Percentiles rank a stretch among this genome's conserved stretches.
phyloP scores from a whole-genome alignment of 106 monocot genomes.

The Iris macrosiphon region DNA sequence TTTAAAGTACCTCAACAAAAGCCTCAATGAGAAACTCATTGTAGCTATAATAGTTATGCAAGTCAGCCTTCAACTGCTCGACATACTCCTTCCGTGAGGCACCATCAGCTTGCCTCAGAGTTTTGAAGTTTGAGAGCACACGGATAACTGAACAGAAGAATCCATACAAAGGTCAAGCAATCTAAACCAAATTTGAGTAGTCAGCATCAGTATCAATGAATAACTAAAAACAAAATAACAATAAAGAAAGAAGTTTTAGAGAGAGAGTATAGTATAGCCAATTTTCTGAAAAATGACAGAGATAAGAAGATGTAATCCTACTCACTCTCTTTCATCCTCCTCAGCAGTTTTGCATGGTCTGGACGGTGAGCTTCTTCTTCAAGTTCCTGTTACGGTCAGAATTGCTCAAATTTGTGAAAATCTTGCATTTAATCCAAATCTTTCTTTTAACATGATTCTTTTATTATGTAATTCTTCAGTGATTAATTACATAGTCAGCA shows the following conservation, averaged over 20 bases:
- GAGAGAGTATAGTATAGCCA: no score
- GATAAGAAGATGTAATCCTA: background rate
- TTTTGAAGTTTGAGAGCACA: constrained; percentile 74
- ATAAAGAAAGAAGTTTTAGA: no score
- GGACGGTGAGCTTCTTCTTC: constrained; percentile 70
- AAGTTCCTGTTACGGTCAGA: constrained; percentile 47
- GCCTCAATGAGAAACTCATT: constrained; percentile 80
- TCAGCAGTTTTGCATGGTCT: constrained; percentile 50
- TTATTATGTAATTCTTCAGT: no score
- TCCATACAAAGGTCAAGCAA: background rate
- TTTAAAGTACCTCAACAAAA: constrained; percentile 57
- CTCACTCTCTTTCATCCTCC: constrained; percentile 85
- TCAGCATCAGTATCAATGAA: no score
- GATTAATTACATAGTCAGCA: no score
- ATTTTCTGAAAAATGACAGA: no score
- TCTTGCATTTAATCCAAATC: no score
- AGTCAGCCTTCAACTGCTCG: constrained; percentile 64
- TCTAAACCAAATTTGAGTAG: background rate
- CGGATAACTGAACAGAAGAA: constrained; percentile 53
- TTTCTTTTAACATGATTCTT: no score
- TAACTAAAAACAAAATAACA: no score
- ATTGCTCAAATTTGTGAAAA: no score
- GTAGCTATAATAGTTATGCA: constrained; percentile 82
- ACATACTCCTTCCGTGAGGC: constrained; percentile 67
- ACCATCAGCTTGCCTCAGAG: constrained; percentile 67